phyloP scores from a whole-genome alignment of 257 asterid species.

The Datura wrightii region DNA sequence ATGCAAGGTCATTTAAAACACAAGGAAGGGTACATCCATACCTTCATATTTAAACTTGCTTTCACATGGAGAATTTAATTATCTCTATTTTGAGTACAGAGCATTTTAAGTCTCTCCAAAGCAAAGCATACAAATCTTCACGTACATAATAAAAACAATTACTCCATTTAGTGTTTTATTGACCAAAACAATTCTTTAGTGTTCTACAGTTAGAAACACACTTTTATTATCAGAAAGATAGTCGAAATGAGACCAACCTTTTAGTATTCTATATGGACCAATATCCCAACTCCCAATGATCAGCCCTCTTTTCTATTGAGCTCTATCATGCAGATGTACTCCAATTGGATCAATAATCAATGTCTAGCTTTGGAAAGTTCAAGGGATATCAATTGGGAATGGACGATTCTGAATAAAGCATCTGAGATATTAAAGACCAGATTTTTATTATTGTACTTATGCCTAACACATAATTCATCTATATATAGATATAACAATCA shows the following conservation, averaged over 20 bases:
- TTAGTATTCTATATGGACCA: background rate
- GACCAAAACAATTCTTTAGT: background rate
- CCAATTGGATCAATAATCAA: background rate
- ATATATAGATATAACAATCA: background rate
- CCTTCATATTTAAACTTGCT: background rate
- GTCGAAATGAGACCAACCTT: background rate
- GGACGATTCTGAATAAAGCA: background rate
- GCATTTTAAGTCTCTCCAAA: background rate
- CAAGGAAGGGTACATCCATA: background rate
- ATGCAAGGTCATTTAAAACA: constrained; percentile 33
- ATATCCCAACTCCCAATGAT: background rate
- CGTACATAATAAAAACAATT: background rate
- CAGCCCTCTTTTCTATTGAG: constrained; percentile 9
- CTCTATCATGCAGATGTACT: background rate
- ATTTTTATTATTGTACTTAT: background rate
- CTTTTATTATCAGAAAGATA: background rate
- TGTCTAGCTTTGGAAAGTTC: background rate
- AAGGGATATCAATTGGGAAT: background rate
- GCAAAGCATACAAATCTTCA: background rate
- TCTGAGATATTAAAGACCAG: background rate
- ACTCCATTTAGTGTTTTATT: background rate
- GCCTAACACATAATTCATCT: background rate
- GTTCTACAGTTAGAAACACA: background rate
- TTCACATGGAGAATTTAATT: background rate
- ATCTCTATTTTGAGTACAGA: background rate